These are phyloP conservation scores for Yamadazyma kanchanaburiensis DNA, from an alignment of 1,139 yeast genomes.

Conservation along the genomic window DNA sequence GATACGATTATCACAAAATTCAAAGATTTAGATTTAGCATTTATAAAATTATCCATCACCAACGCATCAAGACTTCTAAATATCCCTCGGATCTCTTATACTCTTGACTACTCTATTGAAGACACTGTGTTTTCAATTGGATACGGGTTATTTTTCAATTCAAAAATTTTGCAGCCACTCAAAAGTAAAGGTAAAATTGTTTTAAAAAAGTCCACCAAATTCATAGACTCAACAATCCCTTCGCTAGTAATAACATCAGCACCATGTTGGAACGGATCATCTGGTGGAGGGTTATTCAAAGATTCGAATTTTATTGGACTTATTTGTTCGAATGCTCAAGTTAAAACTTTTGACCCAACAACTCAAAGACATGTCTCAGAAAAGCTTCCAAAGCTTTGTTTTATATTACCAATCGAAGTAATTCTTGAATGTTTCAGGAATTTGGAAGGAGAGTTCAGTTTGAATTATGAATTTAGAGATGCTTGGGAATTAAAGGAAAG, in stretches of 20 bases:
- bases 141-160: conserved; percentile 49
- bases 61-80: conserved; percentile 10
- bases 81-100: conserved; percentile 8
- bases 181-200: conserved; percentile 41
- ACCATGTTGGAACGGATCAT: conserved; percentile 75
- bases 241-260: conserved; percentile 53
- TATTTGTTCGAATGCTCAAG: conserved; percentile 61
- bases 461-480: conserved; percentile 16
- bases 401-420: conserved; percentile 28
- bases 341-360: conserved; percentile 13
- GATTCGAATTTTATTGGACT: conserved; percentile 44
- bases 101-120: conserved; percentile 20
- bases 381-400: conserved; percentile 24
- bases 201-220: conserved; percentile 2
- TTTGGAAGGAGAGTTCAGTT: too few species aligned
- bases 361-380: conserved; percentile 17
- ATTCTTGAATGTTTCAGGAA: conserved; percentile 20
- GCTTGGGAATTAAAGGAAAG: too few species aligned
- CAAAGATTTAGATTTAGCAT: conserved; percentile 33
- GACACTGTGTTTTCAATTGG: conserved; percentile 49
- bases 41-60: conserved; percentile 21
- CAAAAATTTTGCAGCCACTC: conserved; percentile 32
- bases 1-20: conserved; percentile 25
- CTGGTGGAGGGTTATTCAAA: conserved; percentile 63
- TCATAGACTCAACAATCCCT: conserved; percentile 12